Base-by-base conservation (phyloP, 2,329 filamentous ascomycete species). In the Calycina marina region DNA sequence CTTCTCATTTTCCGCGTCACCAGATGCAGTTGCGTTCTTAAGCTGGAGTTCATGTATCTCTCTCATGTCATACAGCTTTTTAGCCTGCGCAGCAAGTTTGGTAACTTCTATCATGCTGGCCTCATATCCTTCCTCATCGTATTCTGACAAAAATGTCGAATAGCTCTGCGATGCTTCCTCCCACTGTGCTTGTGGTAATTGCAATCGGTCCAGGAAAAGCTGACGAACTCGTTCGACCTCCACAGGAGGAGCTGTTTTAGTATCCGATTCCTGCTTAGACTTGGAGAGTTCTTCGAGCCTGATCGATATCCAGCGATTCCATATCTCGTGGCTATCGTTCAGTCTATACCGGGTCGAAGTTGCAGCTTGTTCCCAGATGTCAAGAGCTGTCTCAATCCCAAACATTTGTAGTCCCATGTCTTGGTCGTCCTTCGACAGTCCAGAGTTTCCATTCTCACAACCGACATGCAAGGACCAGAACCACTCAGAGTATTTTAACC, bases 401-500 rank as follows among this genome's bases (percentile, higher is more conserved):
- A 90, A 88, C 25, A 82, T 58, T 41, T 85, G 77, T 44, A 70
- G 69, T 31, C 75, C 80, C 37, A 81, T 59, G 31, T 67, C 57
- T 46, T 72, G 71, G 44, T 86, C 80, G 16, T 85, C 78, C 16
- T 72, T 66, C 5, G 73, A 57, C 67, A 72, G 73, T 25, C 60
- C 61, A 13, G 63, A 58, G 34, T 68, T 63, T 33, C 57, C 55
- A 36, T 64, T 65, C 51, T 76, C 70, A 45, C 70, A 73, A 42
- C 71, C 69, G 31, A 65, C 63, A 53, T 81, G 76, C 8, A 85
- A 70, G 13, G 69, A 68, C 64, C 77, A 76, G 40, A 86, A 73
- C 56, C 77, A 88, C 46, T 85, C 74, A 54, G 77, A 82, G 50
- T 86, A 88, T 16, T 73, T 67, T 38, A 75, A 65, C 82, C 82